Evolutionary conservation across 202 grass and related monocot genomes (phyloP), one percentile per base, ranked within the genome.

Genomic region (Bolboschoenoplectus hybrid): DNA sequence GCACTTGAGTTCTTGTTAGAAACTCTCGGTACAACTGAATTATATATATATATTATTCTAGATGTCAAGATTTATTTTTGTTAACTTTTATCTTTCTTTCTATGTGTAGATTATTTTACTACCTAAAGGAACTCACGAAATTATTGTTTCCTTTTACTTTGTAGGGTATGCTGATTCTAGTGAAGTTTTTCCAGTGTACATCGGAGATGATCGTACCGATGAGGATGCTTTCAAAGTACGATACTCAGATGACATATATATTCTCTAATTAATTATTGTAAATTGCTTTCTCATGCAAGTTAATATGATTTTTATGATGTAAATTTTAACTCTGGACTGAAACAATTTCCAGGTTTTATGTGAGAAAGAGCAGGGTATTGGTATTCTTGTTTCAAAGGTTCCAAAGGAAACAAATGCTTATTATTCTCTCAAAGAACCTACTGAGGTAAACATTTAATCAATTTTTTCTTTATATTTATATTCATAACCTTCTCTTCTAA

Each of bases 121-220:
- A 41, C 13, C 66, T 7, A 57, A 36, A 7, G 34, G 13, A n/a
- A n/a, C 35, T 78, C 10, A 78, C 34, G 40, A 60, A 10, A 19
- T 80, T 77, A 4, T 80, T 26, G 26, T 26, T 26, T 26, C 16
- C 9, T 80, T 36, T 80, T 77, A 55, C 13, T 36, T 47, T 84
- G 62, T 74, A 91, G 92, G 85, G 13, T 91, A 68, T 14, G 81
- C 49, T 1, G 82, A 87, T 2, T 32, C 46, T 56, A 32, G 12
- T 72, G 84, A 89, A 81, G 94, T 90, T 1, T 91, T 97, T 70
- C 94, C 94, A 0, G 86, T 97, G 34, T 97, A 97, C 81, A 87
- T 95, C 20, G 93, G 93, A 63, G 93, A 95, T 88, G 93, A 95
- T 86, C 91, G 91, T 70, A 95, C 93, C n/a, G 93, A 95, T 71